phyloP scores from a whole-genome alignment of 768 basidiomycete species.

The Kwoniella bestiolae region DNA sequence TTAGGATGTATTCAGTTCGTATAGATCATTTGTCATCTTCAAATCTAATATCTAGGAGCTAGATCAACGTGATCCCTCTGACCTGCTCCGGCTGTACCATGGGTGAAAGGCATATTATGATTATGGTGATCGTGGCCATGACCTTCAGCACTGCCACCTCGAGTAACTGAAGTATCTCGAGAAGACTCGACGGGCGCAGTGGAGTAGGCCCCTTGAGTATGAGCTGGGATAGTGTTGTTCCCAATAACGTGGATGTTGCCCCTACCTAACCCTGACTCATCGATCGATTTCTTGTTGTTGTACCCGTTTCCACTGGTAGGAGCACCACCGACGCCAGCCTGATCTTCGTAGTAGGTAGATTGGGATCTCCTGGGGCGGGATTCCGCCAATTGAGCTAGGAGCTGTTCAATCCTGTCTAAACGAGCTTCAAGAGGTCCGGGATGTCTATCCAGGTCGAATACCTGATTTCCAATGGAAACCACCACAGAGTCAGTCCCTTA shows the following conservation, averaged over 20 bases:
- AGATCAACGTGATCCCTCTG: conserved; percentile 14
- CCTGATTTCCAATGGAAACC: not conserved
- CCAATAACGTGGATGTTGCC: not conserved
- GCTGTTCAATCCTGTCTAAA: conserved; percentile 44
- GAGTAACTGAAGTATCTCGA: not conserved
- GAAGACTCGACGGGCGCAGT: not conserved
- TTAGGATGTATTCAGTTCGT: too few relatives aligned
- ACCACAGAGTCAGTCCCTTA: not conserved
- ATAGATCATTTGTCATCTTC: not conserved
- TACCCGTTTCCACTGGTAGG: conserved; percentile 1
- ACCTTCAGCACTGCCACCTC: not conserved
- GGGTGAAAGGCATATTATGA: conserved; percentile 14
- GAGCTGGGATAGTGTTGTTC: conserved; percentile 5
- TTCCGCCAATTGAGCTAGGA: conserved; percentile 31
- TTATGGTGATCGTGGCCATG: conserved; percentile 4
- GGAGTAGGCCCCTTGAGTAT: not conserved
- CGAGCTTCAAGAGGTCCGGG: conserved; percentile 30
- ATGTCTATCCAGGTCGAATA: conserved; percentile 39
- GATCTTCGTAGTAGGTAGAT: conserved; percentile 27
- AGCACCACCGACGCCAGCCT: too few relatives aligned
- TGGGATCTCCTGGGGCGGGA: conserved; percentile 12
- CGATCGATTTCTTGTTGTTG: conserved; percentile 2
- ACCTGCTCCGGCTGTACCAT: conserved; percentile 25
- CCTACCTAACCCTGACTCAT: not conserved
- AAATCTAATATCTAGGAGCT: conserved; percentile 1